These are phyloP conservation scores for Cinnamomum chago DNA, from an alignment of 164 flowering plant genomes.

Conservation along the genomic window DNA sequence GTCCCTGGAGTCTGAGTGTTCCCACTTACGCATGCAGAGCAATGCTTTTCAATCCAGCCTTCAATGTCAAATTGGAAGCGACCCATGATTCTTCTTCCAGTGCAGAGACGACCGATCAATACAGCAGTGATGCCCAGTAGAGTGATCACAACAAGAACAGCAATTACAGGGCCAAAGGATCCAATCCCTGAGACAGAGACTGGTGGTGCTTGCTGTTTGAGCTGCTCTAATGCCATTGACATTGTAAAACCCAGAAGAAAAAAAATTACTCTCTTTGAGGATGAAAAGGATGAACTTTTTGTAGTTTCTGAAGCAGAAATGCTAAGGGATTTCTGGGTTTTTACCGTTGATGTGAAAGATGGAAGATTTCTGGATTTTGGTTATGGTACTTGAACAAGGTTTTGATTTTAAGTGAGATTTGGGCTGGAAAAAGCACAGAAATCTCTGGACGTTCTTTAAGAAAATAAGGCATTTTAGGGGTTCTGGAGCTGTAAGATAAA, in stretches of 20 bases:
- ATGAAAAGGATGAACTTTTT: too few relatives aligned
- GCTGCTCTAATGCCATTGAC: constrained; percentile 20
- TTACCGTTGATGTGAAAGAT: background rate
- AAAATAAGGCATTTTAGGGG: too few relatives aligned
- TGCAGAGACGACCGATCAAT: constrained; percentile 72
- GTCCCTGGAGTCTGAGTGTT: constrained; percentile 23
- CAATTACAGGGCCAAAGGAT: constrained; percentile 71
- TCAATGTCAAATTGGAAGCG: constrained; percentile 49
- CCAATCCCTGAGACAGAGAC: constrained; percentile 42
- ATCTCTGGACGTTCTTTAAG: too few relatives aligned
- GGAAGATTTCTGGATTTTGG: background rate
- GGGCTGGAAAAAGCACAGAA: background rate
- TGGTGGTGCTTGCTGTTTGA: constrained; percentile 27
- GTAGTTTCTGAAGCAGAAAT: too few relatives aligned
- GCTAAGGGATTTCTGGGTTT: too few relatives aligned
- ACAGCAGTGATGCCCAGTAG: constrained; percentile 56
- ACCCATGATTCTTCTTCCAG: constrained; percentile 63
- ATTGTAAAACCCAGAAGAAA: constrained; percentile 2
- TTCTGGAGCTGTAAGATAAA: too few relatives aligned
- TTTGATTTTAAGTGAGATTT: background rate
- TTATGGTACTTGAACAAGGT: background rate
- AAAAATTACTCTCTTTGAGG: background rate
- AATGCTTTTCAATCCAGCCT: constrained; percentile 66
- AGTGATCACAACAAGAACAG: constrained; percentile 54
- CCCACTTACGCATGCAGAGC: constrained; percentile 65